Evolutionary conservation across 352 stramenopile genomes (phyloP).

Genomic region (Phytophthora capsici): DNA sequence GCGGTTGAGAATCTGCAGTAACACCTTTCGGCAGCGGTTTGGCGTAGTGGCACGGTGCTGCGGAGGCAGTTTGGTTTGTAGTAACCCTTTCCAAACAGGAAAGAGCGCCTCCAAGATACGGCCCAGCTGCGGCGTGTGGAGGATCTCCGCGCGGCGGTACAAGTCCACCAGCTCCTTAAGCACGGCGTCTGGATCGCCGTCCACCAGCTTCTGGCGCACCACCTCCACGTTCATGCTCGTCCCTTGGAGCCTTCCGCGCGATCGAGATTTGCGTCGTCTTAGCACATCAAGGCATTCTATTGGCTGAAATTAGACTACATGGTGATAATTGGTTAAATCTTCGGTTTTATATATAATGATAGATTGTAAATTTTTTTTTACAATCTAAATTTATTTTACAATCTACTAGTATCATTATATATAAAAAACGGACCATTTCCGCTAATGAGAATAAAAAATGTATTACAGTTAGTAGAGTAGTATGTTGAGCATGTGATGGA

Average conservation of each 20-base stretch:
- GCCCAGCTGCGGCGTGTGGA: conserved; percentile 91
- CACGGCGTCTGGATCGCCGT: conserved; percentile 73
- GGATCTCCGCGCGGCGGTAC: conserved; percentile 86
- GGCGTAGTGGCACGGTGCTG: conserved; percentile 77
- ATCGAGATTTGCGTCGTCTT: conserved; percentile 14
- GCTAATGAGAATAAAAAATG: too few species aligned
- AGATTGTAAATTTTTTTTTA: too few species aligned
- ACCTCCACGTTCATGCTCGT: conserved; percentile 87
- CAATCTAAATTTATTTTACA: too few species aligned
- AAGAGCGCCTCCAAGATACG: conserved; percentile 93
- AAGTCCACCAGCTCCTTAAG: conserved; percentile 88
- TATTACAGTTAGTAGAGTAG: too few species aligned
- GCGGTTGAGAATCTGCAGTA: conserved; percentile 95
- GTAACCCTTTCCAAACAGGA: conserved; percentile 88
- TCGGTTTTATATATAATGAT: too few species aligned
- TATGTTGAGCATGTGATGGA: too few species aligned
- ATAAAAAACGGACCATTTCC: too few species aligned
- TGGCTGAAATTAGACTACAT: too few species aligned
- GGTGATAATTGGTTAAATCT: too few species aligned
- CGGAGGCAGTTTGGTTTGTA: conserved; percentile 76
- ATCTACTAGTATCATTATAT: too few species aligned
- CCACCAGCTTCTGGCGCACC: conserved; percentile 86
- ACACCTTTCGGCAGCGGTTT: conserved; percentile 92
- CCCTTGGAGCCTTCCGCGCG: conserved; percentile 29
- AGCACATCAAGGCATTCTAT: not conserved